Percentiles rank a stretch among this genome's conserved stretches.
These are phyloP conservation scores for Boletus sp. DNA, from an alignment of 768 basidiomycete genomes.

Conservation along the genomic window DNA sequence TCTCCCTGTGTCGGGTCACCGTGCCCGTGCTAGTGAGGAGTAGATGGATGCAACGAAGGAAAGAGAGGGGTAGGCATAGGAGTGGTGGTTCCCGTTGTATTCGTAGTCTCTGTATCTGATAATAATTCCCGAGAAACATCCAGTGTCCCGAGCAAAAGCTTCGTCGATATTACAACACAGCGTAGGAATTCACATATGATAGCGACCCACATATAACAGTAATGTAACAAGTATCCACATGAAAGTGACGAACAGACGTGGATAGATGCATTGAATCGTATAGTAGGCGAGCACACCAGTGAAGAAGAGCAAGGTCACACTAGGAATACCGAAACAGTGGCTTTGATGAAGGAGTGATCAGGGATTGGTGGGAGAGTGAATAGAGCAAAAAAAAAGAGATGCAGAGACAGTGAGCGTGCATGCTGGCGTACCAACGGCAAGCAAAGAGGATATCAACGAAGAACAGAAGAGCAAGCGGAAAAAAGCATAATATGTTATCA, in stretches of 20 bases:
- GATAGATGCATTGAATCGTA: background rate
- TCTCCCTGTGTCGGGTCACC: background rate
- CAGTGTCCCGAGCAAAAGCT: background rate
- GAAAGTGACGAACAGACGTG: background rate
- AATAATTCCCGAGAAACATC: background rate
- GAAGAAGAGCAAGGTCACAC: background rate
- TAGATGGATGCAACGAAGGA: background rate
- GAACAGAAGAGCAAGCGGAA: background rate
- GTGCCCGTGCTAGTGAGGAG: background rate
- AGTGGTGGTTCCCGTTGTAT: background rate
- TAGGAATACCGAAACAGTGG: background rate
- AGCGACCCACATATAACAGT: background rate
- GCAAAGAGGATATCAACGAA: conserved; percentile 4
- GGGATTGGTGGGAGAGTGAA: background rate
- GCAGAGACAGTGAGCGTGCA: background rate
- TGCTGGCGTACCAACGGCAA: background rate
- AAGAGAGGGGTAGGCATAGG: background rate
- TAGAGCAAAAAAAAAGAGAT: background rate
- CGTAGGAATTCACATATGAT: background rate
- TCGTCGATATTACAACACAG: conserved; percentile 6
- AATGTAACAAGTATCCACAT: background rate
- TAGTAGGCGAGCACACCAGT: background rate
- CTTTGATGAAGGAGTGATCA: background rate
- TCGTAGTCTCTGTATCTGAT: background rate
- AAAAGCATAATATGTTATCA: conserved; percentile 16